Conservation (phyloP, 352 stramenopile genomes). For the Saprolegnia parasitica region DNA sequence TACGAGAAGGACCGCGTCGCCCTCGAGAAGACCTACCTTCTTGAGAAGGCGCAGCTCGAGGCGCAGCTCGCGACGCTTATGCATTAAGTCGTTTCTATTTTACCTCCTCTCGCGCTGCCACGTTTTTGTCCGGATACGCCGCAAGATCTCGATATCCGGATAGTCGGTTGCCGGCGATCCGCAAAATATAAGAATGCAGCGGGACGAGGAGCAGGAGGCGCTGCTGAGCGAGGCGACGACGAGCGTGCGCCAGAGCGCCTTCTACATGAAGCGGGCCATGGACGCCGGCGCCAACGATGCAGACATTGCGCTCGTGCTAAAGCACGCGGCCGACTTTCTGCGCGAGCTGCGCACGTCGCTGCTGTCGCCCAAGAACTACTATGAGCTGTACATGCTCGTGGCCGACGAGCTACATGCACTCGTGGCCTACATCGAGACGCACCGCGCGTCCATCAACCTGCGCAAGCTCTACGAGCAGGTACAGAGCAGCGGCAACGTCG, state of each 20-base stretch:
- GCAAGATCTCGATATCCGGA: constrained; percentile 12
- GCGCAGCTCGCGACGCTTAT: neutral
- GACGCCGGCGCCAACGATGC: constrained; percentile 39
- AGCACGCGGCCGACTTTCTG: constrained; percentile 76
- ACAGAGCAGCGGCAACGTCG: constrained; percentile 93
- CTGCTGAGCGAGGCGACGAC: constrained; percentile 70
- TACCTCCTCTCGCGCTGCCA: neutral
- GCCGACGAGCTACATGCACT: constrained; percentile 93
- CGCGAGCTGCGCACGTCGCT: constrained; percentile 79
- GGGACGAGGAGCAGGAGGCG: constrained; percentile 48
- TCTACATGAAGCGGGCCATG: constrained; percentile 82
- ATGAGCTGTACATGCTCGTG: constrained; percentile 94
- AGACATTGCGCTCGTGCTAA: constrained; percentile 72
- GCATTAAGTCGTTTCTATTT: constrained; percentile 15
- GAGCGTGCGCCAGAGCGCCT: constrained; percentile 67
- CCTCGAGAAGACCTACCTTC: constrained; percentile 37
- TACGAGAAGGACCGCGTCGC: constrained; percentile 48
- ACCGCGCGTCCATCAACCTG: constrained; percentile 78
- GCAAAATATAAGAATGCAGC: constrained; percentile 13
- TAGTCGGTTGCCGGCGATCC: neutral
- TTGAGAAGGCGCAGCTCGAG: constrained; percentile 19
- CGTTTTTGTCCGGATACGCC: constrained; percentile 1
- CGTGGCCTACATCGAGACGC: constrained; percentile 90
- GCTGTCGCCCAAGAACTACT: constrained; percentile 99
- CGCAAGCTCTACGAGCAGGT: constrained; percentile 93